Percentiles rank a stretch among this genome's conserved stretches.
phyloP scores from a whole-genome alignment of 176 grass and related monocot species.

The Rhynchospora breviuscula region DNA sequence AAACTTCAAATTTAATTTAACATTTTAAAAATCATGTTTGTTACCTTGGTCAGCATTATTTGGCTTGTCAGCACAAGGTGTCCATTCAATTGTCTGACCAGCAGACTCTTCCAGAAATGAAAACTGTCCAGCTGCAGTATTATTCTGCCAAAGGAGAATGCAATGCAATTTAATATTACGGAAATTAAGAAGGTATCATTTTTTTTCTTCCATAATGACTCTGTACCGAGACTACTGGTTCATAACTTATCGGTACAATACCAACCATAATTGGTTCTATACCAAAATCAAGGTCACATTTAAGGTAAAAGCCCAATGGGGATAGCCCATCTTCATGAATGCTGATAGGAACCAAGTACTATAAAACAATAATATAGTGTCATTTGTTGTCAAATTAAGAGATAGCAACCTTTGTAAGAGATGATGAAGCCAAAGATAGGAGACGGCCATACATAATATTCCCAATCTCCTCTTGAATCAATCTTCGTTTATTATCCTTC shows the following conservation, averaged over 20 bases:
- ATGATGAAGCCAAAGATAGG: conserved; percentile 49
- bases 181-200: background rate
- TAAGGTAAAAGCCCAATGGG: background rate
- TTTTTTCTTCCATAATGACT: background rate
- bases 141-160: conserved; percentile 47
- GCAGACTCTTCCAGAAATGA: conserved; percentile 61
- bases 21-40: background rate
- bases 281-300: background rate
- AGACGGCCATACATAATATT: conserved; percentile 70
- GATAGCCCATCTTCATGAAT: background rate
- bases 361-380: background rate
- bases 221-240: background rate
- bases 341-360: background rate
- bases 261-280: background rate
- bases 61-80: conserved; percentile 62
- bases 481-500: conserved; percentile 43
- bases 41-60: conserved; percentile 21
- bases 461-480: conserved; percentile 33
- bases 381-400: background rate
- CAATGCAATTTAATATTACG: conserved; percentile 15
- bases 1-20: background rate
- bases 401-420: conserved; percentile 40
- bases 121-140: conserved; percentile 23
- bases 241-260: background rate
- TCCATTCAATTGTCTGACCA: conserved; percentile 57